Percentiles rank a stretch among this genome's conserved stretches.
Conservation (phyloP, 2,329 filamentous ascomycete genomes). For the Verruconis gallopava region DNA sequence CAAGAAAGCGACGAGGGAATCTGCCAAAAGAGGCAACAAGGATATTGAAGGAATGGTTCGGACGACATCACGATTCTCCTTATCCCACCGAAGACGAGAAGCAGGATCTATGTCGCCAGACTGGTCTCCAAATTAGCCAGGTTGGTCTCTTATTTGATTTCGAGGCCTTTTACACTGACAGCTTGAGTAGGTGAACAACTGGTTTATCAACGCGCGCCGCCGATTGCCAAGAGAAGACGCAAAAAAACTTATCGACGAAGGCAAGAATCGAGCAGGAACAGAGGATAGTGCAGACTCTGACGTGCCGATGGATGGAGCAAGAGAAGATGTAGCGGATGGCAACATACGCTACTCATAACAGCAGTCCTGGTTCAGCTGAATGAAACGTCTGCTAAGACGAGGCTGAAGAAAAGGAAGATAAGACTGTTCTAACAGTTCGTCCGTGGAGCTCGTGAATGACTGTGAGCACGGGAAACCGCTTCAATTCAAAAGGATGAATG, state of each 20-base stretch:
- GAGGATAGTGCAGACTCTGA: not conserved
- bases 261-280: not conserved
- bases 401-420: no score
- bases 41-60: slow-evolving; percentile 67
- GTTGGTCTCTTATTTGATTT: slow-evolving; percentile 17
- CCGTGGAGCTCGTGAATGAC: no score
- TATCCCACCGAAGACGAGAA: slow-evolving; percentile 81
- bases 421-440: no score
- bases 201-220: slow-evolving; percentile 67
- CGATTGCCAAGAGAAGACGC: slow-evolving; percentile 47
- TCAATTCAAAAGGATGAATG: no score
- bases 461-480: no score
- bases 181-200: slow-evolving; percentile 55
- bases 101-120: slow-evolving; percentile 63
- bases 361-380: no score
- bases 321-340: no score
- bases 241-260: not conserved
- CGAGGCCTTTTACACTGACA: not conserved
- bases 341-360: no score
- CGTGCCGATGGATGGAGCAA: not conserved
- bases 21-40: slow-evolving; percentile 84
- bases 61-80: slow-evolving; percentile 61
- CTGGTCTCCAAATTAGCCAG: slow-evolving; percentile 66
- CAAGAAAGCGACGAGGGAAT: slow-evolving; percentile 49
- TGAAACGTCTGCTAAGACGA: no score